Base-by-base conservation (phyloP, 345 rosid species). In the Populus tremula region DNA sequence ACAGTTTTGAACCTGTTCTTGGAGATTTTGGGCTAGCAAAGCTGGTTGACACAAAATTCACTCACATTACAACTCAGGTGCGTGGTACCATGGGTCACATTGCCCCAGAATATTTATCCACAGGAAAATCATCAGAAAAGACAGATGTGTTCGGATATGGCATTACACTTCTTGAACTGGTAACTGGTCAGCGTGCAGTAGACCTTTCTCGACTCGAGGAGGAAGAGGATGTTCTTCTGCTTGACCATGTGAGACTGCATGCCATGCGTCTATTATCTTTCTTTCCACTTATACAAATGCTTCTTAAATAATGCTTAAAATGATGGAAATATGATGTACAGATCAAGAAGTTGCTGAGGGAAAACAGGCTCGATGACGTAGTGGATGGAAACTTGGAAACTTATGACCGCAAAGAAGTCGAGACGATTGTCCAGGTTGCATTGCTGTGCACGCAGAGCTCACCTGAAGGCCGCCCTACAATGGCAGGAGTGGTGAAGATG, bases 21-120 rank as follows among this genome's bases (percentile, higher is more conserved):
- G 90, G 97, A 74, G 98, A 93, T 79, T 93, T 93, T 14, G 97
- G 98, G 72, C 74, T 94, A 63, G 93, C 94, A 25, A 93, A 85
- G 87, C 84, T 82, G 36, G 92, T 90, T 10, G 98, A 94, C 62
- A 67, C 89, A 13, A 88, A 87, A 8, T 20, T 78, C 76, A 94
- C 98, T 76, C 95, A 93, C 78, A 89, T 94, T 61, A 94, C 98
- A 63, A 93, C 98, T 65, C 97, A 91, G 83, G 81, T 93, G 56
- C 89, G 98, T 8, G 98, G 98, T 25, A 94, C 98, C 73, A 90
- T 90, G 92, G 96, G 98, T 21, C 97, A 94, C 81, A 92, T 94
- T 13, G 98, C 98, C 4, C 98, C 98, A 14, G 98, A 94, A 74
- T 92, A 94, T 77, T 81, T 94, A 76, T 89, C 96, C 69, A 92